Base-by-base conservation (phyloP, 345 rosid species). In the Noccaea caerulescens region DNA sequence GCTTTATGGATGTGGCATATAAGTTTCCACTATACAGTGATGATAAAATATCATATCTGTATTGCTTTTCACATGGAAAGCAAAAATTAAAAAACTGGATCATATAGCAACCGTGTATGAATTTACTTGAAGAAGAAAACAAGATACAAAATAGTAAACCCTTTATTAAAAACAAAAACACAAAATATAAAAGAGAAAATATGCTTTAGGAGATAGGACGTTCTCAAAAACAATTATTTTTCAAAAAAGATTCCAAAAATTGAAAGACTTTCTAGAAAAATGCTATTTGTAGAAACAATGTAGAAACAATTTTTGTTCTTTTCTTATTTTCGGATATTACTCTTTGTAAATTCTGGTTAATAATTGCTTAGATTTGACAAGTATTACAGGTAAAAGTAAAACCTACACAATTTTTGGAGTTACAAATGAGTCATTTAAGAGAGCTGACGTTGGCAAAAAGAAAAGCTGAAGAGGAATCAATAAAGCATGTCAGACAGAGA, bases 291-390 rank as follows among this genome's bases (percentile, higher is more conserved):
- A 43, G 45, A 42, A 42, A 16, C 18, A 16, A 16, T 16, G 18
- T 16, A 16, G 18, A 16, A 12, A 42, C 7, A 42, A 1, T 11
- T 12, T n/a, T 37, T 43, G 0, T 43, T 5, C 6, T 55, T 33
- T 33, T 10, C 25, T 49, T 49, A 49, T 49, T 49, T 49, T 18
- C 12, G 53, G 30, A 47, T 3, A 8, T 18, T 16, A 49, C 27
- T 16, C 53, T 51, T 25, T 25, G 42, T 41, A 66, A 41, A 8
- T 5, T 12, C 37, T 37, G 33, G 43, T 68, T 58, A 25, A 49
- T 49, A 49, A 10, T 70, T 58, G 39, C 49, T 8, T 8, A 16
- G 66, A 47, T 69, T 47, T 69, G 62, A 69, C 66, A 23, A 16
- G 54, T 44, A 33, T 18, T 56, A 44, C 45, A 45, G 25, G 38